Base-by-base conservation (phyloP, 257 asterid species). In the Voacanga thouarsii region DNA sequence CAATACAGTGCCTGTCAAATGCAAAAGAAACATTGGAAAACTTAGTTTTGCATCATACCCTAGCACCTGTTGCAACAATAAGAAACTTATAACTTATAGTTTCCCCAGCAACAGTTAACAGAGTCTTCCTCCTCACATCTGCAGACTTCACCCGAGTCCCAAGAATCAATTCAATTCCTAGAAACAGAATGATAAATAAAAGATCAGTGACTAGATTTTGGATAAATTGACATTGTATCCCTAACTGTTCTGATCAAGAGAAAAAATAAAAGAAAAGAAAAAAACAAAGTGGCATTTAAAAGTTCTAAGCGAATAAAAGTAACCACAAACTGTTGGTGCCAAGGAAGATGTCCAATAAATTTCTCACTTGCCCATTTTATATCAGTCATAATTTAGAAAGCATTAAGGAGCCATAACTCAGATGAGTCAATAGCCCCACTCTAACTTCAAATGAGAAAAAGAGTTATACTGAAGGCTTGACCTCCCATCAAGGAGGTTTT, bases 31-130 rank as follows among this genome's bases (percentile, higher is more conserved):
- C 7, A 68, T 15, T 81, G 61, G 73, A 70, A 61, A 71, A 5
- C 11, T 74, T 82, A 79, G 75, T 63, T 82, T 14, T 57, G 84
- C 67, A 80, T 84, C 88, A 82, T 90, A 94, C 98, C 97, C 96
- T 90, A 87, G 98, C 98, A 88, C 97, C 97, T 77, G 98, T 94
- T 60, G 96, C 96, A 84, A 92, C 87, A 53, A 94, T 90, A 80
- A 94, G 97, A 87, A 87, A 84, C 80, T 85, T 89, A 90, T 92
- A 94, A 87, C 96, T 94, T 85, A 94, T 90, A 53, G 97, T 94
- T 87, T 92, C 97, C 67, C 97, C 98, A 2, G 96, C 84, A 64
- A 86, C 92, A 78, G 95, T 94, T 67, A 92, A 81, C 67, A 94
- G 81, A 63, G 98, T 94, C 91, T 92, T 89, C 83, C 97, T 90